These are phyloP conservation scores for Phytopythium helicoides DNA, from an alignment of 352 stramenopile species.

Conservation along the genomic window DNA sequence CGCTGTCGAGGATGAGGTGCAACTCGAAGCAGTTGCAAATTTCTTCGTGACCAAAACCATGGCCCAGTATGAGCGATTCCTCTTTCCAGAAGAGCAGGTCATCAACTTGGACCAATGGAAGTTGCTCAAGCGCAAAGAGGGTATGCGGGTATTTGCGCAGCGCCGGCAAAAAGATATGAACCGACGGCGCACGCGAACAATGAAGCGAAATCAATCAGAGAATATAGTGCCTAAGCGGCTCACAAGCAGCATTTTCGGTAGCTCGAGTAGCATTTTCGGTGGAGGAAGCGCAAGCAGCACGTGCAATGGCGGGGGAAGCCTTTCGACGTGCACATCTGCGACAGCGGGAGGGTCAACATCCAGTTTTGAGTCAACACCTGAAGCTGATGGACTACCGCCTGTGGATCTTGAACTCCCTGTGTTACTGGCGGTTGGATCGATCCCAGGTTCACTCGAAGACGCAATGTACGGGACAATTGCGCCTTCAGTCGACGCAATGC, in stretches of 20 bases:
- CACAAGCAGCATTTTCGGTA: conserved; percentile 11
- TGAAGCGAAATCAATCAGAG: conserved; percentile 16
- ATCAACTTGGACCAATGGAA: conserved; percentile 49
- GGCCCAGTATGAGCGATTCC: conserved; percentile 49
- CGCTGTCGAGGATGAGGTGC: conserved; percentile 27
- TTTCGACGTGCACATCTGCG: conserved; percentile 17
- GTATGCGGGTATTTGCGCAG: conserved; percentile 44
- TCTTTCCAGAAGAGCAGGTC: conserved; percentile 33
- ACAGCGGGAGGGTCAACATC: conserved; percentile 10
- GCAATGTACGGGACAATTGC: conserved; percentile 53
- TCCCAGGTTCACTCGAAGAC: conserved; percentile 54
- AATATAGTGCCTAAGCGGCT: conserved; percentile 12
- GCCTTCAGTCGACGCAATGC: conserved; percentile 38
- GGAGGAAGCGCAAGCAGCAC: conserved; percentile 16
- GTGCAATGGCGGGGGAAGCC: not conserved
- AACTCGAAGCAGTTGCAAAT: conserved; percentile 37
- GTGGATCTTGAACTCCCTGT: conserved; percentile 30
- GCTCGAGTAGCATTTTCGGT: conserved; percentile 24
- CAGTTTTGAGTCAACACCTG: conserved; percentile 11
- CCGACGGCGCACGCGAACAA: conserved; percentile 22
- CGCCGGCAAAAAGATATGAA: conserved; percentile 31
- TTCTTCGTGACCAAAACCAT: conserved; percentile 50
- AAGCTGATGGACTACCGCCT: conserved; percentile 15
- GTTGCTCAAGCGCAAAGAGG: conserved; percentile 44
- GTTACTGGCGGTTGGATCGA: conserved; percentile 40